Evolutionary conservation across 257 asterid species (phyloP).

Genomic region (Plantago major): DNA sequence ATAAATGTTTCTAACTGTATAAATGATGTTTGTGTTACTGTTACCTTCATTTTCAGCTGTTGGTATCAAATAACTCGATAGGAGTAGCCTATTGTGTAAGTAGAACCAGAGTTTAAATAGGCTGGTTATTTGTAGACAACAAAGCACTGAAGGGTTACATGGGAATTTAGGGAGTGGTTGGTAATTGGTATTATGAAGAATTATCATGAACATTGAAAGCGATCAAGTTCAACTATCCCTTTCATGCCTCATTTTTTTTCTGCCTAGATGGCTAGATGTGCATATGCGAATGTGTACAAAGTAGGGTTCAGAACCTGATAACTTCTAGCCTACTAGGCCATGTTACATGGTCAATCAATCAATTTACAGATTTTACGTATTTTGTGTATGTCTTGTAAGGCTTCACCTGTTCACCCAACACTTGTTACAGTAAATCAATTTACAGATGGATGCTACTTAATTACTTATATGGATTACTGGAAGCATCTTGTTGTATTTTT

Average conservation of each 20-base stretch:
- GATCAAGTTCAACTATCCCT: background rate
- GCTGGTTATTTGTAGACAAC: constrained; percentile 13
- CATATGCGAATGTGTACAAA: background rate
- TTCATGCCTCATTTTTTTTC: background rate
- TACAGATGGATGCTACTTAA: constrained; percentile 22
- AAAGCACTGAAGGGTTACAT: background rate
- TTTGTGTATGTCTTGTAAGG: constrained; percentile 12
- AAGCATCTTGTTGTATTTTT: constrained; percentile 15
- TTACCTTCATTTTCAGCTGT: constrained; percentile 59
- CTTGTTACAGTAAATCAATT: constrained; percentile 16
- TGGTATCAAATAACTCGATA: constrained; percentile 24
- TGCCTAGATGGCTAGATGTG: background rate
- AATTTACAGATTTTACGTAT: background rate
- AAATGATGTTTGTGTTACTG: constrained; percentile 27
- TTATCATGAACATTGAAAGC: constrained; percentile 3
- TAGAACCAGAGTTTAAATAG: constrained; percentile 31
- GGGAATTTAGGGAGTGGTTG: constrained; percentile 7
- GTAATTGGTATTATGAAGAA: constrained; percentile 8
- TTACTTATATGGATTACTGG: background rate
- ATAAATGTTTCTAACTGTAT: constrained; percentile 9
- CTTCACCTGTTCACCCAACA: constrained; percentile 11
- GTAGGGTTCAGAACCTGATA: background rate
- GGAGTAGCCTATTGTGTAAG: constrained; percentile 18
- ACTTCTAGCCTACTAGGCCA: no score
- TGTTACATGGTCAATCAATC: constrained; percentile 3